Evolutionary conservation across 2,329 filamentous ascomycete genomes (phyloP), one percentile per base, ranked within the genome.

Genomic region (Grosmannia serpens): DNA sequence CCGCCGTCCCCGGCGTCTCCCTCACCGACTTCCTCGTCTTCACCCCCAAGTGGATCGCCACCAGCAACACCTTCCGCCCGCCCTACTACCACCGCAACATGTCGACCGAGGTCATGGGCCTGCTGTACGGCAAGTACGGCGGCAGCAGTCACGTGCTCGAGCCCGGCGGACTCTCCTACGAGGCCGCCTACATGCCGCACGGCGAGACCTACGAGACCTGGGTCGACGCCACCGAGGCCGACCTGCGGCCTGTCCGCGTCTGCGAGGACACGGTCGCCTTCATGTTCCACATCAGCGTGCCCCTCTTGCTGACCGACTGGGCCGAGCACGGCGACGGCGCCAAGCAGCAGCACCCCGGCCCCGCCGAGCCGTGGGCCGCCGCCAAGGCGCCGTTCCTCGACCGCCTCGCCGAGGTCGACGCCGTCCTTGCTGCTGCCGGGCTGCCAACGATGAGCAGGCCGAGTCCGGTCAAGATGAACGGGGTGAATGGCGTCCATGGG

Each of bases 1-100:
- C 80, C 24, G 74, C 71, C 20, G 73, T 77, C 53, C 74, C 77
- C 0, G 77, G 79, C 10, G 80, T 80, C 0, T 77, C 82, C 2
- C 69, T 83, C 3, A 78, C 78, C 0, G 85, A 88, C 69, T 87
- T 87, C 62, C 77, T 87, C 52, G 81, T 85, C 68, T 87, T 88
- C 68, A 81, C 83, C 0, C 83, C 84, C 0, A 76, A 83, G 22
- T 87, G 84, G 84, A 76, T 84, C 17, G 81, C 85, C 1, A 77
- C 79, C 0, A 77, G 80, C 53, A 76, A 77, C 59, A 86, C 84
- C 0, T 86, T 85, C 70, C 76, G 83, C 0, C 81, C 82, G 1
- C 84, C 84, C 0, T 87, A 84, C 70, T 87, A 85, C 67, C 84
- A 86, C 67, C 75, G 81, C 52, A 84, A 83, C 66, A 76, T 75